Evolutionary conservation across 2,329 filamentous ascomycete species (phyloP).

Genomic region (Fusarium ramigenum): DNA sequence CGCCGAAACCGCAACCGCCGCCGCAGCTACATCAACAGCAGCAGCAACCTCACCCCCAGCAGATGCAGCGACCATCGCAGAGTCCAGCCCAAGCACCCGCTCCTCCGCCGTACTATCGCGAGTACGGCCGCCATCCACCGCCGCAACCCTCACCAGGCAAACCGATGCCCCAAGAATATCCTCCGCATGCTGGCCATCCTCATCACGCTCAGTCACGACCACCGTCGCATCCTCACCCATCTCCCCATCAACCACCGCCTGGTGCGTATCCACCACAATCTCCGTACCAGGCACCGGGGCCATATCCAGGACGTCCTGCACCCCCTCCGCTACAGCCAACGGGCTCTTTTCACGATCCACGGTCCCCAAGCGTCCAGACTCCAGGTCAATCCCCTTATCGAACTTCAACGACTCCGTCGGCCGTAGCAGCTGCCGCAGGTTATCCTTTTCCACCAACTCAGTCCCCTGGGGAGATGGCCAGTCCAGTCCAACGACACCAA

Average conservation of each 20-base stretch:
- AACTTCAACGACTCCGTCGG: conserved; percentile 56
- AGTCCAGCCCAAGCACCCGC: conserved; percentile 45
- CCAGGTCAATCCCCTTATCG: conserved; percentile 58
- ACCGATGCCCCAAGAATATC: conserved; percentile 57
- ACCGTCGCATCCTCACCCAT: conserved; percentile 48
- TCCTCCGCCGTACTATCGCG: conserved; percentile 57
- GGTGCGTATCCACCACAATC: conserved; percentile 51
- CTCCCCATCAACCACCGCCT: conserved; percentile 41
- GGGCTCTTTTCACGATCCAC: conserved; percentile 56
- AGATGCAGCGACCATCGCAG: conserved; percentile 55
- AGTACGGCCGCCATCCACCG: conserved; percentile 57
- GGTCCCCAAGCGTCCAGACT: conserved; percentile 60
- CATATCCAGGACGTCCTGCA: conserved; percentile 55
- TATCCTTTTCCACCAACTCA: conserved; percentile 62
- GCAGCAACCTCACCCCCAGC: conserved; percentile 49
- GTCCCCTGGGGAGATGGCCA: conserved; percentile 54
- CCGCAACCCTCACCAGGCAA: conserved; percentile 61
- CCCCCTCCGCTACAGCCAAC: conserved; percentile 59
- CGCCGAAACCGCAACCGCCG: conserved; percentile 47
- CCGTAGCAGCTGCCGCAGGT: conserved; percentile 53
- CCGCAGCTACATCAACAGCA: conserved; percentile 43
- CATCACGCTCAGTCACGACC: conserved; percentile 46
- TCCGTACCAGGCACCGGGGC: conserved; percentile 51
- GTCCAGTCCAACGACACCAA: conserved; percentile 62
- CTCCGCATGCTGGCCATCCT: conserved; percentile 44